Conservation (phyloP, 2,329 filamentous ascomycete species). For the Chalara sp. region DNA sequence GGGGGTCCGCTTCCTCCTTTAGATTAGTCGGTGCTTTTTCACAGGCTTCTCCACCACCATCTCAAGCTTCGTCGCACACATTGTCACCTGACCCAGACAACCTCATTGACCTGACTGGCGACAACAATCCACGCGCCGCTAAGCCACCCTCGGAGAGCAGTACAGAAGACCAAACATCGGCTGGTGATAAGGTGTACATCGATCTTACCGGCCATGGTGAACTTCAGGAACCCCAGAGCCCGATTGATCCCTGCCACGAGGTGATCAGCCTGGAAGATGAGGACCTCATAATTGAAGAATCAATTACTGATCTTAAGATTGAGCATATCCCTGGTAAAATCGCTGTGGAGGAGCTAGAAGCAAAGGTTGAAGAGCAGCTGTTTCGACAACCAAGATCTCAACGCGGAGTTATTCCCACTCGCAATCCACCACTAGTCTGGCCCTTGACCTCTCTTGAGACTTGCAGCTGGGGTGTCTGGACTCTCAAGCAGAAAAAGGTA, state of each 20-base stretch:
- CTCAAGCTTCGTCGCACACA: too few species aligned
- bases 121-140: too few species aligned
- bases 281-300: background rate
- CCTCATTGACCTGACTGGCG: too few species aligned
- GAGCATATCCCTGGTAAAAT: background rate
- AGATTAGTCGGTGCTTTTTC: too few species aligned
- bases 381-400: background rate
- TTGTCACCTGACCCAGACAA: too few species aligned
- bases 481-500: constrained; percentile 4
- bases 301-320: background rate
- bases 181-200: too few species aligned
- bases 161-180: too few species aligned
- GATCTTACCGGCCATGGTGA: too few species aligned
- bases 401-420: constrained; percentile 2
- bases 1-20: too few species aligned
- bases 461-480: background rate
- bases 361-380: background rate
- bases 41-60: too few species aligned
- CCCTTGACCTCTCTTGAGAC: constrained; percentile 30
- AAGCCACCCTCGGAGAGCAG: too few species aligned
- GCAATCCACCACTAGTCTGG: constrained; percentile 12
- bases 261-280: background rate
- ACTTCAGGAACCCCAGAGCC: too few species aligned
- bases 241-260: background rate
- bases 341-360: background rate